A percentile compares a stretch with the other conserved stretches of the same genome.
Conservation (phyloP, 768 basidiomycete genomes). For the Lentinula sp. region DNA sequence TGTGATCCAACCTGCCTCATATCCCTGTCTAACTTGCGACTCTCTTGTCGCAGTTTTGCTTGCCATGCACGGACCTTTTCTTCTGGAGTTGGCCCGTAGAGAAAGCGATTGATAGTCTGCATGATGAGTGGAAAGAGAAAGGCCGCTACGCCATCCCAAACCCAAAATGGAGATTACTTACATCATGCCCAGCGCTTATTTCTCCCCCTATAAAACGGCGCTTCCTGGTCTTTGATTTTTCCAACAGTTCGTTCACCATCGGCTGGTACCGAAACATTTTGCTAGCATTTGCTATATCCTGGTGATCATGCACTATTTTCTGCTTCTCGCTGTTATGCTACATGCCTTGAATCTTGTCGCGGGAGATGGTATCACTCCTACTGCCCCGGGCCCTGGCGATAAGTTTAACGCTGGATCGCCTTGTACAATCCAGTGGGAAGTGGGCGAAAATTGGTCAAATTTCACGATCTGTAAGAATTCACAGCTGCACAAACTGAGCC, state of each 20-base stretch:
- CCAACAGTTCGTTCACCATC: not conserved
- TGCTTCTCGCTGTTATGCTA: slow-evolving; percentile 7
- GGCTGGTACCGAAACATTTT: not conserved
- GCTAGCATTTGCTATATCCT: not conserved
- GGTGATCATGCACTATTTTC: slow-evolving; percentile 5
- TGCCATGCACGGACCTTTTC: slow-evolving; percentile 94
- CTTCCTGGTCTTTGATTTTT: not conserved
- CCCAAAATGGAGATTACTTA: not conserved
- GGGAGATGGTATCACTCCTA: slow-evolving; percentile 20
- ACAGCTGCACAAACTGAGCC: not conserved
- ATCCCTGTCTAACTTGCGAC: slow-evolving; percentile 84
- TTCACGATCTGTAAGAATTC: slow-evolving; percentile 27
- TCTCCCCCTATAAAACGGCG: not conserved
- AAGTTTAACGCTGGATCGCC: slow-evolving; percentile 23
- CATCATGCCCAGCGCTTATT: not conserved
- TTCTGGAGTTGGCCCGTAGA: slow-evolving; percentile 96
- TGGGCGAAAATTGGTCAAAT: slow-evolving; percentile 25
- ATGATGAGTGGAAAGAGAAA: slow-evolving; percentile 26
- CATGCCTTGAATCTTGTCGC: slow-evolving; percentile 3
- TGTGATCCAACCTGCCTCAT: slow-evolving; percentile 78
- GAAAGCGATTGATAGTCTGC: slow-evolving; percentile 86
- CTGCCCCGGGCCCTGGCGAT: slow-evolving; percentile 32
- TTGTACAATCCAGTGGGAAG: slow-evolving; percentile 28
- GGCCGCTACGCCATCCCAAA: not conserved
- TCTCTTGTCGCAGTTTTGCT: slow-evolving; percentile 73